These are phyloP conservation scores for Perkinsus olseni DNA, from an alignment of 169 alveolate species.

Conservation along the genomic window DNA sequence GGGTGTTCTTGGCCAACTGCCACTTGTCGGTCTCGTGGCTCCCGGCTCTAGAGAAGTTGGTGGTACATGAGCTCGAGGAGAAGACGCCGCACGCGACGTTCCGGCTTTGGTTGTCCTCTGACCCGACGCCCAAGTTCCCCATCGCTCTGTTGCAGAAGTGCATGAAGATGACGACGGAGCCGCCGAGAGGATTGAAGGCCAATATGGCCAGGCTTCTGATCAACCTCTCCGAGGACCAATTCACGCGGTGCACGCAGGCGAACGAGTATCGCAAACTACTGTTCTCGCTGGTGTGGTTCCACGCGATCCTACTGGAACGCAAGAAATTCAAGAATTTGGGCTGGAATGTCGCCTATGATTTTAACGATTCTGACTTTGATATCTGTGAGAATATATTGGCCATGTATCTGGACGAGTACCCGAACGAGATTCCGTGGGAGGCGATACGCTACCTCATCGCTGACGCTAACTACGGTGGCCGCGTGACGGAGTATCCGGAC, in stretches of 20 bases:
- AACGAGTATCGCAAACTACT: conserved; percentile 41
- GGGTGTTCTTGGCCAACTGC: conserved; percentile 88
- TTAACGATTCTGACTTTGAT: conserved; percentile 78
- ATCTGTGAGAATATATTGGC: conserved; percentile 80
- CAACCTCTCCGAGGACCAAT: conserved; percentile 64
- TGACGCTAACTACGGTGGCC: conserved; percentile 90
- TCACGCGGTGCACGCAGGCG: conserved; percentile 20
- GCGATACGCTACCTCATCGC: conserved; percentile 85
- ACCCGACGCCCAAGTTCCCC: conserved; percentile 88
- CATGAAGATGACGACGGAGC: conserved; percentile 85
- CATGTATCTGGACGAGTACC: conserved; percentile 72
- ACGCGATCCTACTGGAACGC: conserved; percentile 46
- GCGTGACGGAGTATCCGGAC: conserved; percentile 87
- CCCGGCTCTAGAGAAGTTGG: conserved; percentile 72
- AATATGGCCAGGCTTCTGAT: conserved; percentile 75
- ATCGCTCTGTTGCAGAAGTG: conserved; percentile 86
- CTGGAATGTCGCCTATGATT: conserved; percentile 76
- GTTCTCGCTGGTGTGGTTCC: conserved; percentile 78
- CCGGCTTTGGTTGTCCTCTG: conserved; percentile 85
- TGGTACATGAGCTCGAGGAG: conserved; percentile 32
- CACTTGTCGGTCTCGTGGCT: conserved; percentile 78
- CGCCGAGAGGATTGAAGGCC: conserved; percentile 72
- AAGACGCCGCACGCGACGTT: conserved; percentile 77
- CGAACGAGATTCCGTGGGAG: conserved; percentile 77
- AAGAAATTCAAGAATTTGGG: conserved; percentile 79